Conservation (phyloP, 257 asterid species). For the Forsythia suspensa region DNA sequence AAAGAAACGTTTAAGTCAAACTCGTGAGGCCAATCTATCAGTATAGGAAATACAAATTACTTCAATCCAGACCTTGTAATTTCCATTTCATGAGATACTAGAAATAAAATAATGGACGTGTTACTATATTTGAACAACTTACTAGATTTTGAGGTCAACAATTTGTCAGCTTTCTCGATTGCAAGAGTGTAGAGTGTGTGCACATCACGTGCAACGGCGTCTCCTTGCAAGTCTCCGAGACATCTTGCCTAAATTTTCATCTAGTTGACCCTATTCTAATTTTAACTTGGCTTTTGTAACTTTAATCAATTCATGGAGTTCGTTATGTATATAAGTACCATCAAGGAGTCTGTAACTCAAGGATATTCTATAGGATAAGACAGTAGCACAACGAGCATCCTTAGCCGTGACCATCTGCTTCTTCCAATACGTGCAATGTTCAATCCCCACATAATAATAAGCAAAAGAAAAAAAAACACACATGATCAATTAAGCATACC, state of each 20-base stretch:
- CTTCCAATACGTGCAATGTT: constrained; percentile 64
- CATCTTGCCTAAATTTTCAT: constrained; percentile 80
- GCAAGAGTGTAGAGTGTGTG: constrained; percentile 78
- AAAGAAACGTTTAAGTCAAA: constrained; percentile 79
- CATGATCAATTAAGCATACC: too few species aligned
- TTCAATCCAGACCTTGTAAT: too few species aligned
- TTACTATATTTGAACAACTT: constrained; percentile 38
- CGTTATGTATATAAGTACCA: constrained; percentile 69
- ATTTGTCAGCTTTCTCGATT: constrained; percentile 70
- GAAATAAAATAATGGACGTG: constrained; percentile 23
- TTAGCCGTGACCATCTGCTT: constrained; percentile 73
- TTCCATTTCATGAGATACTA: constrained; percentile 38
- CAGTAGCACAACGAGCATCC: constrained; percentile 85
- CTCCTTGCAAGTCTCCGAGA: constrained; percentile 81
- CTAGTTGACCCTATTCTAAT: constrained; percentile 78
- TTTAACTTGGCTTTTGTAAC: constrained; percentile 77
- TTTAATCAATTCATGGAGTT: constrained; percentile 68
- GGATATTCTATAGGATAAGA: constrained; percentile 66
- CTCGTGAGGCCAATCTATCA: not conserved
- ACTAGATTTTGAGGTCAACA: constrained; percentile 43
- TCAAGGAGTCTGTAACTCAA: constrained; percentile 77
- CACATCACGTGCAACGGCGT: constrained; percentile 68
- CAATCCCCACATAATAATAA: too few species aligned
- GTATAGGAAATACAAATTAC: too few species aligned
- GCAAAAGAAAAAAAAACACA: too few species aligned